Conservation (phyloP, 495 filamentous ascomycete genomes). For the Hypoxylon crocopeplum region DNA sequence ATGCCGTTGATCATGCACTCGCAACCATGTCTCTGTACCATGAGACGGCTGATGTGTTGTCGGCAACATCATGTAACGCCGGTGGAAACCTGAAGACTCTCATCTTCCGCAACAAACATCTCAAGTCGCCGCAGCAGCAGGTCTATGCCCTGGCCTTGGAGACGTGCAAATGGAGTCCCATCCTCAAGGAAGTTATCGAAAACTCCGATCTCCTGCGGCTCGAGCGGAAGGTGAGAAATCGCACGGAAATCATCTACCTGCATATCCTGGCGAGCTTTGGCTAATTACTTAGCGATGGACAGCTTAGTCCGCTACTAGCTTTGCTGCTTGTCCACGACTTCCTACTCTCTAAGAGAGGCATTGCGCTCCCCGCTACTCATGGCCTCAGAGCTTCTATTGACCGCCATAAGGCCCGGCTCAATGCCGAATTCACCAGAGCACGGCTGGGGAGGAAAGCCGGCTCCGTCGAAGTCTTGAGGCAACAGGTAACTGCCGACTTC, state of each 20-base stretch:
- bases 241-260: not conserved
- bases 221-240: constrained; percentile 77
- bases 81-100: constrained; percentile 83
- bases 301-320: constrained; percentile 83
- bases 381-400: constrained; percentile 76
- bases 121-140: constrained; percentile 80
- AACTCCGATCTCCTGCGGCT: constrained; percentile 69
- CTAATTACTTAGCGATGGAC: constrained; percentile 30
- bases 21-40: constrained; percentile 89
- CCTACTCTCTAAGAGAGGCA: constrained; percentile 78
- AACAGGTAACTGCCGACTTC: constrained; percentile 56
- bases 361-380: constrained; percentile 78
- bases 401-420: constrained; percentile 79
- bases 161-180: constrained; percentile 85
- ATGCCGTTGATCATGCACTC: constrained; percentile 18
- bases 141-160: constrained; percentile 86
- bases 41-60: constrained; percentile 79
- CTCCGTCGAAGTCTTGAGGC: constrained; percentile 67
- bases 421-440: constrained; percentile 80
- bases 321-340: constrained; percentile 88
- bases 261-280: not conserved
- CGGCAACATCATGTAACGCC: constrained; percentile 57
- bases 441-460: constrained; percentile 73
- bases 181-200: constrained; percentile 87
- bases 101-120: constrained; percentile 71